Evolutionary conservation across 2,329 filamentous ascomycete genomes (phyloP), one percentile per base, ranked within the genome.

Genomic region (Capronia coronata): DNA sequence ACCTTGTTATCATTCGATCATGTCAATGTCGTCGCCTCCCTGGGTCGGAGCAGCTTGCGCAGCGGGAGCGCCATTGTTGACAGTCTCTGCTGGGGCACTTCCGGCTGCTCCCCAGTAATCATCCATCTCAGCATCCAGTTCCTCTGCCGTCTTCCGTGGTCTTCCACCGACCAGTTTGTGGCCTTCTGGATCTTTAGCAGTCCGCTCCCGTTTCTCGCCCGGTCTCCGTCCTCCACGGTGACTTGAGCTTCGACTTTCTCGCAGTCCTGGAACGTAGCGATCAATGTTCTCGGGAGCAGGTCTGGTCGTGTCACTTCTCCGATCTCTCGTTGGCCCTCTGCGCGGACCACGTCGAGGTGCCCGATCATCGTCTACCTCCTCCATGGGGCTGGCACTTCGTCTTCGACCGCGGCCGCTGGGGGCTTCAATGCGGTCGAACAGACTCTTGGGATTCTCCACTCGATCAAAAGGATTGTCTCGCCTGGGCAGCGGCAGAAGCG

Each of bases 41-140:
- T 55, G 57, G 13, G 55, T 50, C 21, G 53, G 55, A 13, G 56
- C 56, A 10, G 62, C 63, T 48, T 61, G 60, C 18, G 68, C 59
- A 22, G 66, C 63, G 8, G 64, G 60, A 14, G 64, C 62, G 41
- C 63, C 64, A 21, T 59, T 51, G 32, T 34, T 46, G 16, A 44
- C 48, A 38, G 42, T 45, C n/a, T 59, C 54, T 40, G 67, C 70
- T n/a, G 63, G 67, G 44, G 63, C 68, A 41, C 69, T 64, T 41
- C 61, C 67, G 30, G 67, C 66, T 21, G 71, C 72, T 23, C 77
- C 82, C 74, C 88, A 96, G 68, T 96, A 96, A 64, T 95, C 87
- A 23, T 84, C 88, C 90, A 96, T 96, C 70, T 96, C 90, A n/a
- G 87, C 87, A 66, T 96, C 90, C 34, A 96, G 75, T 65, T 96